phyloP scores from a whole-genome alignment of 805 yeast species.

The Saturnispora kantuleensis region DNA sequence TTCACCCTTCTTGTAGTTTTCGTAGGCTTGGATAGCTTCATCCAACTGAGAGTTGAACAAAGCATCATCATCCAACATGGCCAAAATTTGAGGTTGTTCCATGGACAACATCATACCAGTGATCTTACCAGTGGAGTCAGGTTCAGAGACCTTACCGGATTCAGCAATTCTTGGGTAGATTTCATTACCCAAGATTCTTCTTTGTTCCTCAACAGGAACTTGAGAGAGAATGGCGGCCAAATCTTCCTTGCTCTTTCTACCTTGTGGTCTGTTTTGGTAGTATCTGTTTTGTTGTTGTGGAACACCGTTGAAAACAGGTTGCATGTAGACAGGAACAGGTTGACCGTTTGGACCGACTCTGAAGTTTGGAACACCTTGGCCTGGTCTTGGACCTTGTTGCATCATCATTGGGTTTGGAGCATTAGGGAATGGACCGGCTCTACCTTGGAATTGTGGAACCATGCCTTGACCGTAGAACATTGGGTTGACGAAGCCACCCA shows the following conservation, averaged over 20 bases:
- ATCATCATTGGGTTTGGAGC: conserved; percentile 67
- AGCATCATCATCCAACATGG: conserved; percentile 82
- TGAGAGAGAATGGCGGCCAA: conserved; percentile 55
- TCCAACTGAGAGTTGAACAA: conserved; percentile 83
- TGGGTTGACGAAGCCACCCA: conserved; percentile 81
- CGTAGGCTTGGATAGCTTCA: conserved; percentile 92
- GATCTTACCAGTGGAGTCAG: conserved; percentile 95
- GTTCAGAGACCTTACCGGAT: conserved; percentile 78
- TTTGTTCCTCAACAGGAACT: conserved; percentile 82
- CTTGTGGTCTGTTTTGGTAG: conserved; percentile 36
- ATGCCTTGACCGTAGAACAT: conserved; percentile 79
- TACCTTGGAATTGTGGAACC: conserved; percentile 39
- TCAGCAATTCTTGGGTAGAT: conserved; percentile 86
- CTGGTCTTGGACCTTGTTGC: conserved; percentile 55
- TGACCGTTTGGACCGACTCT: conserved; percentile 76
- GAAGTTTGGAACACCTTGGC: conserved; percentile 41
- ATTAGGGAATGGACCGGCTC: conserved; percentile 71
- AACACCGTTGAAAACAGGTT: conserved; percentile 65
- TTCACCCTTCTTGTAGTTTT: conserved; percentile 64
- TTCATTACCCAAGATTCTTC: conserved; percentile 97
- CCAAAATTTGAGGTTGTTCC: conserved; percentile 84
- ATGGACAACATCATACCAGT: conserved; percentile 98
- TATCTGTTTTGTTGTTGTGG: conserved; percentile 38
- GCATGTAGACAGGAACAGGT: conserved; percentile 74
- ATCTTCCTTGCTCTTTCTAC: conserved; percentile 21